Percentiles rank a stretch among this genome's conserved stretches.
These are phyloP conservation scores for Aspergillus affinis DNA, from an alignment of 495 filamentous ascomycete genomes.

Conservation along the genomic window DNA sequence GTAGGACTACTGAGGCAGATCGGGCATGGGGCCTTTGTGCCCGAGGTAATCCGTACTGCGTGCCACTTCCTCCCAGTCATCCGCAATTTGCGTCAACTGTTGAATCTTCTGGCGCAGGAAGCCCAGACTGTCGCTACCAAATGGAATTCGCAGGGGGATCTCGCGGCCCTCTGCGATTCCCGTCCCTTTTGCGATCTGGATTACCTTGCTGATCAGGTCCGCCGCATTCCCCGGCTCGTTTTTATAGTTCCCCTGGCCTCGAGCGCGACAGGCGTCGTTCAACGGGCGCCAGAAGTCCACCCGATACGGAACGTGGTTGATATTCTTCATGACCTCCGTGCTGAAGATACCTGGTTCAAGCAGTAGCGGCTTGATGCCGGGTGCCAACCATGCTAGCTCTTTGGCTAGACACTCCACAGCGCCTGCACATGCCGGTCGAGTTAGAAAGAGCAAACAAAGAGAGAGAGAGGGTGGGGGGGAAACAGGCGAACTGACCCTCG, in stretches of 20 bases:
- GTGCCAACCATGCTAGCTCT: constrained; percentile 4
- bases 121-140: no score
- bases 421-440: neutral
- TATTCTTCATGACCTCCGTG: constrained; percentile 8
- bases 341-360: constrained; percentile 6
- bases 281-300: constrained; percentile 11
- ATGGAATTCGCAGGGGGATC: no score
- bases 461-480: no score
- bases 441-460: no score
- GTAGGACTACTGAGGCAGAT: neutral
- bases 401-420: constrained; percentile 8
- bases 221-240: constrained; percentile 10
- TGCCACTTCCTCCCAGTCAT: constrained; percentile 10
- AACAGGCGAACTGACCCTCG: neutral
- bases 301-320: constrained; percentile 8
- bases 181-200: constrained; percentile 5
- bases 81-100: neutral
- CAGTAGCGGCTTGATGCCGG: constrained; percentile 8
- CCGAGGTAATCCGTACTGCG: constrained; percentile 5
- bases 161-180: neutral
- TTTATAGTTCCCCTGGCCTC: constrained; percentile 2
- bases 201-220: constrained; percentile 1
- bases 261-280: constrained; percentile 2
- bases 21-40: constrained; percentile 3
- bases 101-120: no score